A percentile compares a stretch with the other conserved stretches of the same genome.
Evolutionary conservation across 1,139 yeast species (phyloP).

Genomic region (Debaryomyces coudertii): DNA sequence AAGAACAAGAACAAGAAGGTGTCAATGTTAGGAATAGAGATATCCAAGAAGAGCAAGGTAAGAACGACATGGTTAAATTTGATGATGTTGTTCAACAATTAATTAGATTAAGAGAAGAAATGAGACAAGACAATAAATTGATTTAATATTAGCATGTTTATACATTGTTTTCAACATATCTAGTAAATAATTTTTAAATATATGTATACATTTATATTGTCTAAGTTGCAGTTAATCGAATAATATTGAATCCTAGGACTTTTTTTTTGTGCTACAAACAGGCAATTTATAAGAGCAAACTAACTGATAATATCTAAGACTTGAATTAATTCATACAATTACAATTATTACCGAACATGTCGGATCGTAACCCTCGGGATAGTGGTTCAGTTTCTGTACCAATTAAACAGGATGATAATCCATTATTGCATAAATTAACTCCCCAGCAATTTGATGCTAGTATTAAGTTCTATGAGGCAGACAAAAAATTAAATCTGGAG

Average conservation of each 20-base stretch:
- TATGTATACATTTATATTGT: not conserved
- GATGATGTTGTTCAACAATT: slow-evolving; percentile 72
- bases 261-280: not conserved
- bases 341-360: not conserved
- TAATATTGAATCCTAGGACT: not conserved
- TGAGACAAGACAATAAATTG: slow-evolving; percentile 69
- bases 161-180: not conserved
- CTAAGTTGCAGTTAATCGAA: not conserved
- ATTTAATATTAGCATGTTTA: slow-evolving; percentile 21
- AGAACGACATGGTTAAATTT: slow-evolving; percentile 78
- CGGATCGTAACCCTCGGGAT: not conserved
- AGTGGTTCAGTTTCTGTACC: slow-evolving; percentile 9
- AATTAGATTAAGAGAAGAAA: slow-evolving; percentile 61
- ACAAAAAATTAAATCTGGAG: slow-evolving; percentile 31
- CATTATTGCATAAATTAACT: slow-evolving; percentile 32
- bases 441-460: slow-evolving; percentile 43
- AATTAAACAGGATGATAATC: slow-evolving; percentile 24
- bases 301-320: not conserved
- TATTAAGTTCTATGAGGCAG: slow-evolving; percentile 48
- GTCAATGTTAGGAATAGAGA: slow-evolving; percentile 95
- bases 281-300: not conserved
- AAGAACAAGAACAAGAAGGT: slow-evolving; percentile 74
- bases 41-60: slow-evolving; percentile 78
- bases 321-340: not conserved
- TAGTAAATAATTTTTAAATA: slow-evolving; percentile 1